phyloP scores from a whole-genome alignment of 2,329 filamentous ascomycete genomes.

The Teratosphaeria nubilosa region DNA sequence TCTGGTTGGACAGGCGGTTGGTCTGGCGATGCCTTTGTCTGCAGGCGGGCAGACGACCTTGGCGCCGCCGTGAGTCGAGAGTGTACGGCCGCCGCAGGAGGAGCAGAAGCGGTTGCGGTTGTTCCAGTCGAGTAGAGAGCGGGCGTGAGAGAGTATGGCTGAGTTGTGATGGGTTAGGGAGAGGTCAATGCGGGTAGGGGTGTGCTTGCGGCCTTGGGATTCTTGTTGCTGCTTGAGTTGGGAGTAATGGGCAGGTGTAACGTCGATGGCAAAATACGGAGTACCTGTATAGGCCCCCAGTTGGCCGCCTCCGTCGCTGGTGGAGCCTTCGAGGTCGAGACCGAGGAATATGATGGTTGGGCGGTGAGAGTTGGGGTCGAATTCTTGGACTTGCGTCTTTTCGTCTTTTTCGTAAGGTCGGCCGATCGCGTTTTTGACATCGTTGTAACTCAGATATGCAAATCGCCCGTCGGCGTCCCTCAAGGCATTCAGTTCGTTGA shows the following conservation, averaged over 20 bases:
- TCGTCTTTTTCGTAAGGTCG: not conserved
- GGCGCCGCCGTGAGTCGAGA: not conserved
- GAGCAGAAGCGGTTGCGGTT: not conserved
- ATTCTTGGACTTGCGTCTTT: not conserved
- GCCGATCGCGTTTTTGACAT: not conserved
- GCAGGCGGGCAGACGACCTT: not conserved
- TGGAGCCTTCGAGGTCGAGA: not conserved
- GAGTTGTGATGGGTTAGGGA: not conserved
- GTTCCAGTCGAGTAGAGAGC: not conserved
- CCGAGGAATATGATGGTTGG: not conserved
- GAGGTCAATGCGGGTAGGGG: not conserved
- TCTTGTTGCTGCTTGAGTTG: not conserved
- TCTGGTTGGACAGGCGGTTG: not conserved
- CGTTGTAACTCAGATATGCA: not conserved
- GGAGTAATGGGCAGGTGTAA: constrained; percentile 14
- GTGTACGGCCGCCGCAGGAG: not conserved
- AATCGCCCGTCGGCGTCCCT: not conserved
- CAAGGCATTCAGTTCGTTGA: not conserved
- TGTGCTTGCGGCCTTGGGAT: not conserved
- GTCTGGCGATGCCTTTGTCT: not conserved
- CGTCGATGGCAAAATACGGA: not conserved
- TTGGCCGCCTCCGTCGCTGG: not conserved
- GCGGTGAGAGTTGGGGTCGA: not conserved
- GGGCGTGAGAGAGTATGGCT: not conserved
- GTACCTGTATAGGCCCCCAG: not conserved